Evolutionary conservation across 2,329 filamentous ascomycete genomes (phyloP), one percentile per base, ranked within the genome.

Genomic region (Claviceps monticola): DNA sequence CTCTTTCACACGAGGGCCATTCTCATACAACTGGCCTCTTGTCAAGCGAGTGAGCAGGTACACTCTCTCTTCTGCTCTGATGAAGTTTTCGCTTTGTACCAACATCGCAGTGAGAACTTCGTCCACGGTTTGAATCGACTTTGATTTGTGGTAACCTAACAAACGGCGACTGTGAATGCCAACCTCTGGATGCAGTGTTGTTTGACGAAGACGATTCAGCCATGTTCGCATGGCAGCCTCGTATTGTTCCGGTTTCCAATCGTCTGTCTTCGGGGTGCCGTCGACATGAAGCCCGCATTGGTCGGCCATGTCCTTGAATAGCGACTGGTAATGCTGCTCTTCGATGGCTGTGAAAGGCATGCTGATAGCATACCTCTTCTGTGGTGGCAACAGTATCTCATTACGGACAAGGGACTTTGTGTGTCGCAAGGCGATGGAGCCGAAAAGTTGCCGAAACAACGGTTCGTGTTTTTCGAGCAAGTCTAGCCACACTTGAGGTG

Each of bases 91-190:
- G 44, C 84, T 89, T 61, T 91, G 83, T 51, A 95, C 88, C 53
- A 96, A 84, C 91, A 98, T 96, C 4, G 84, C 82, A 56, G 88
- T 83, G 11, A 98, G 72, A 1, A 97, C 91, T 65, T 97, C 87
- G 17, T 83, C 79, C 1, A 95, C 84, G 0, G 90, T 94, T 13
- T 86, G 78, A 56, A 96, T 73, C 0, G 87, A 83, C 0, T 79
- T 82, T 50, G 74, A 74, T 48, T 74, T 79, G 44, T 72, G 78
- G 45, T 77, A 74, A 1, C 83, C 83, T 5, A 87, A 67, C 0
- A 78, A 76, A 55, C 76, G 78, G 14, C 83, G 74, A 57, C 84
- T 85, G 36, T 77, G 78, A 9, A 75, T 75, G 17, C 85, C 85
- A 43, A 95, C 79, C 62, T 95, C 84, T 0, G 91, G 88, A 66